Evolutionary conservation across 225 moss, liverwort and hornwort species (phyloP), one percentile per base, ranked within the genome.

Genomic region (Bryoerythrophyllum caledonicum): DNA sequence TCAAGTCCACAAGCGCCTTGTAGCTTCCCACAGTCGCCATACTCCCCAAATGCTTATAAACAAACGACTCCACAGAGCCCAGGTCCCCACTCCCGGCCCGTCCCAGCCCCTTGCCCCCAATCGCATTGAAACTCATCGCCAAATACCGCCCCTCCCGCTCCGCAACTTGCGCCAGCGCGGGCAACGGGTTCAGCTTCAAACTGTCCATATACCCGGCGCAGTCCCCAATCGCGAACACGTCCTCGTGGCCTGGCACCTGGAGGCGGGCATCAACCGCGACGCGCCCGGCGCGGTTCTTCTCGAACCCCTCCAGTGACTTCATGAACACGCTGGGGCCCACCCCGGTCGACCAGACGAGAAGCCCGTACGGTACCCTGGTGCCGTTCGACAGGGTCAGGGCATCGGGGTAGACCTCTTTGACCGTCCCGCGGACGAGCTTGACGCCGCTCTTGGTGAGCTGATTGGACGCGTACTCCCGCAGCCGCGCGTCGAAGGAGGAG

Each of bases 341-440:
- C 17, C 92, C 94, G 6, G 94, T 92, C 5, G 92, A 95, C 94
- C 94, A 95, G 14, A 95, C 94, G 0, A 95, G 68, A 34, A 95
- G 88, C n/a, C 94, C 94, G 49, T 91, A 95, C 0, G 92, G 85
- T 12, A 95, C 81, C 40, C 82, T 81, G 1, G 48, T 80, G 1
- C 86, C 91, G 24, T 89, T 88, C 13, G 82, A 85, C 8, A 92
- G 82, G 8, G 81, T 65, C n/a, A 91, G 7, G 48, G 84, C 85
- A 6, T 82, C 77, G 10, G 76, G 20, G 21, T 70, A 61, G 24
- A 95, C 92, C 28, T 88, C 83, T 73, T 95, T 85, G 44, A 91
- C 94, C 35, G 78, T 56, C n/a, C 90, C 92, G 38, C 74, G 84
- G 75, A 80, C 71, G 52, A 95, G 85, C 28, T 77, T 74, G 26